A percentile compares a stretch with the other conserved stretches of the same genome.
Conservation (phyloP, 2,329 filamentous ascomycete genomes). For the Phyllosticta citribraziliensis region DNA sequence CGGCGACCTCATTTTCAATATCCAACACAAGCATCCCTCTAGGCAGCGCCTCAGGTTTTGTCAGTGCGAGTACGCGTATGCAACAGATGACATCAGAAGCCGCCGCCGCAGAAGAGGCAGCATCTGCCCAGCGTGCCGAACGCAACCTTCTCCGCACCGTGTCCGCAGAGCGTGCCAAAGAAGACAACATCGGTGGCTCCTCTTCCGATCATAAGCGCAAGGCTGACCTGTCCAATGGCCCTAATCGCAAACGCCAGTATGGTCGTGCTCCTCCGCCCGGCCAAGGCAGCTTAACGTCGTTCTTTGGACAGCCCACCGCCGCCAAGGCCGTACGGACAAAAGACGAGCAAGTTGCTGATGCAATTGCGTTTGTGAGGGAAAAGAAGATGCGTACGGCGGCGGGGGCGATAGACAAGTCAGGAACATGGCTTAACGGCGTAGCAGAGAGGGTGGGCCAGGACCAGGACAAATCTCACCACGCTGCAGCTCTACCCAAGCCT, state of each 20-base stretch:
- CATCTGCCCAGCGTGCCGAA: conserved; percentile 12
- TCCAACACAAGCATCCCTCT: conserved; percentile 17
- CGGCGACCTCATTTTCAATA: conserved; percentile 19
- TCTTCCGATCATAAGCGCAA: neutral
- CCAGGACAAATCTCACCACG: neutral
- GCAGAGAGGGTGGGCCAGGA: neutral
- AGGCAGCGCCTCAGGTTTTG: conserved; percentile 21
- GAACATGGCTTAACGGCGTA: neutral
- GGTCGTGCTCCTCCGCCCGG: conserved; percentile 24
- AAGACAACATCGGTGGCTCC: conserved; percentile 10
- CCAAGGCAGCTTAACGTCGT: conserved; percentile 44
- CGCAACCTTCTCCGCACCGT: neutral
- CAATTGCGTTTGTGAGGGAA: neutral
- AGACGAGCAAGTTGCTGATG: conserved; percentile 2
- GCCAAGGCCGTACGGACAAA: conserved; percentile 11
- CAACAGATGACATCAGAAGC: conserved; percentile 27
- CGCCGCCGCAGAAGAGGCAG: neutral
- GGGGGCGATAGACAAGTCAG: neutral
- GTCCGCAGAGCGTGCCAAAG: neutral
- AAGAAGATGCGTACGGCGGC: conserved; percentile 9
- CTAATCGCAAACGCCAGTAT: neutral
- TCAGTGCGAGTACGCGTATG: conserved; percentile 30
- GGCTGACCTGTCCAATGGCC: neutral
- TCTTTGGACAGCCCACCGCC: conserved; percentile 34
- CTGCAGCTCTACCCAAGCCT: neutral